Base-by-base conservation (phyloP, 371 early-diverging fungal genomes). In the Batkoa obscura region DNA sequence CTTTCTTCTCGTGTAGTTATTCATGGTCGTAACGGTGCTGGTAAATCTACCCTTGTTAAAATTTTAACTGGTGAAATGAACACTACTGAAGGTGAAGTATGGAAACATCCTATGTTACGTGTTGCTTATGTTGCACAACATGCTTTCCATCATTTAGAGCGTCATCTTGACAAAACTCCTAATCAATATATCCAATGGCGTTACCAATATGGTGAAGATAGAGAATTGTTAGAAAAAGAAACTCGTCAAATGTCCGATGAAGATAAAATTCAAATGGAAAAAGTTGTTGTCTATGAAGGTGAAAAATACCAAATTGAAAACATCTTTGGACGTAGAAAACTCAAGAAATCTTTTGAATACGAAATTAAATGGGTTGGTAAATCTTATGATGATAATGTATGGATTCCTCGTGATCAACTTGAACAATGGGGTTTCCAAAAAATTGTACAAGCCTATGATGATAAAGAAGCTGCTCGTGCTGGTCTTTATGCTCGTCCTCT, bases 31-130 rank as follows among this genome's bases (percentile, higher is more conserved):
- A 48, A 48, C 66, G 87, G 85, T 63, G 77, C 80, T 47, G 86
- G 83, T 49, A 86, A 86, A 59, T 78, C 79, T 36, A 86, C 86
- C 2, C 62, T 86, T 63, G 80, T 91, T 72, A 91, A 91, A 76
- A 66, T 86, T 39, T 63, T 91, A 62, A 83, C 86, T 54, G 84
- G 85, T 62, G 83, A 84, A 62, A 69, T 80, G 23, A 74, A 76
- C 43, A 73, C 46, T 64, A 76, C 47, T 60, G 64, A 35, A 74
- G 84, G 68, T 71, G 79, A 55, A 80, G 48, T 86, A 55, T 77
- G 74, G 74, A 82, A 80, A 72, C 84, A 84, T 63, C 76, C 76
- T 50, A 73, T 74, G 68, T 62, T 78, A 60, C 78, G 82, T 65
- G 72, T 79, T 58, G 83, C 78, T 53, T 86, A 84, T 62, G 83